phyloP scores from a whole-genome alignment of 306 rosid genomes.

The Quercus robur region DNA sequence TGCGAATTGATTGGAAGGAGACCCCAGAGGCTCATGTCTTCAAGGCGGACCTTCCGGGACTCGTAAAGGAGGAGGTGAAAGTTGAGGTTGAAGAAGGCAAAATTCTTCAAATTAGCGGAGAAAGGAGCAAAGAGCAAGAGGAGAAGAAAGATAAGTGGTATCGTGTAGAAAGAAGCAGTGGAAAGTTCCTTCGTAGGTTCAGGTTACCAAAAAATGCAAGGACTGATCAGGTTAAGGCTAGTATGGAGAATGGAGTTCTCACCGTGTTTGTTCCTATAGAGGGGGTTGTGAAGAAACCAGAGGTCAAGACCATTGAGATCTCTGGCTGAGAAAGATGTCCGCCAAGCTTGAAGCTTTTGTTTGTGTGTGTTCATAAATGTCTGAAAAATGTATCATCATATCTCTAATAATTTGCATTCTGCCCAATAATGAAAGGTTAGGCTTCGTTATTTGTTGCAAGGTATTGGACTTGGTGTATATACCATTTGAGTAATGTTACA shows the following conservation, averaged over 20 bases:
- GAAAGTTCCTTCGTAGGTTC: conserved; percentile 14
- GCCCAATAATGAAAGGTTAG: too few species aligned
- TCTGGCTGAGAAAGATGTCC: too few species aligned
- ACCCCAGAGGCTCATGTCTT: conserved; percentile 17
- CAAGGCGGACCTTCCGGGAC: conserved; percentile 16
- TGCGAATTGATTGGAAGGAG: conserved; percentile 19
- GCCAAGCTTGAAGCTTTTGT: too few species aligned
- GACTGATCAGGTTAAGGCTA: conserved; percentile 9
- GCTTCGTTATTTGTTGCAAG: too few species aligned
- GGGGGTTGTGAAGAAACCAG: conserved; percentile 7
- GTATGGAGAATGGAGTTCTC: conserved; percentile 12
- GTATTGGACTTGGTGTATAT: too few species aligned
- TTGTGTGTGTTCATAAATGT: too few species aligned
- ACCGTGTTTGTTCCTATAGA: background rate
- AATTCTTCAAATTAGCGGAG: conserved; percentile 9
- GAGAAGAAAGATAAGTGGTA: conserved; percentile 15
- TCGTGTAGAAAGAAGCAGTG: conserved; percentile 7
- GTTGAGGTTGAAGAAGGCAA: conserved; percentile 19
- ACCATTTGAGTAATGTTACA: too few species aligned
- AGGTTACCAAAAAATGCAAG: conserved; percentile 1
- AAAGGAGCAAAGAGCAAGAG: conserved; percentile 12
- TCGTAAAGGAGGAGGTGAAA: conserved; percentile 16
- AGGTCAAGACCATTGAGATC: conserved; percentile 8
- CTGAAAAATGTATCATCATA: too few species aligned
- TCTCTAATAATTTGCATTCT: too few species aligned